Evolutionary conservation across 140 eudicot genomes (phyloP).

Genomic region (Senecio squalidus): DNA sequence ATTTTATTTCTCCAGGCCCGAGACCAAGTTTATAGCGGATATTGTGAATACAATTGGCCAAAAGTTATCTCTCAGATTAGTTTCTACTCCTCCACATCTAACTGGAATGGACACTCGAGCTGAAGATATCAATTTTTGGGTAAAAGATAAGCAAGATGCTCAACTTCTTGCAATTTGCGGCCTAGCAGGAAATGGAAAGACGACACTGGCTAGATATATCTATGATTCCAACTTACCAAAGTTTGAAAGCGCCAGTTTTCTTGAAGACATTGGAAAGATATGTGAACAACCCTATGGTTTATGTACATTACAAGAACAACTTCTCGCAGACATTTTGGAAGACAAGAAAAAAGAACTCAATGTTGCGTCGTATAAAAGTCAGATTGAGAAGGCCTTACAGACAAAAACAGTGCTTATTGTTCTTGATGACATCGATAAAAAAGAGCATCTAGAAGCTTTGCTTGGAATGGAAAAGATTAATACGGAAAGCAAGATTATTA

Average conservation of each 20-base stretch:
- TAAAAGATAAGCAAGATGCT: background rate
- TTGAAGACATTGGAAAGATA: constrained; percentile 14
- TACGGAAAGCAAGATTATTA: constrained; percentile 21
- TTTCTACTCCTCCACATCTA: constrained; percentile 11
- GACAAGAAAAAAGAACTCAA: background rate
- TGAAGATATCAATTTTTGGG: constrained; percentile 8
- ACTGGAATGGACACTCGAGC: constrained; percentile 12
- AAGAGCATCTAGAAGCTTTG: constrained; percentile 5
- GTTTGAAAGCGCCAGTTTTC: constrained; percentile 17
- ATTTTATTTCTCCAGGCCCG: constrained; percentile 3
- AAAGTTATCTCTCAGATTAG: background rate
- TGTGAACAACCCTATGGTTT: constrained; percentile 9
- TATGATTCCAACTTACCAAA: constrained; percentile 1
- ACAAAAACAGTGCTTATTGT: constrained; percentile 23
- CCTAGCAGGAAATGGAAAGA: constrained; percentile 21
- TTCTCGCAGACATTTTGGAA: constrained; percentile 21
- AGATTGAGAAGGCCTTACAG: constrained; percentile 17
- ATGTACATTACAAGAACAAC: constrained; percentile 7
- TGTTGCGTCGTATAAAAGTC: background rate
- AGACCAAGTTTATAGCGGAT: background rate
- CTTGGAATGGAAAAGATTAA: constrained; percentile 21
- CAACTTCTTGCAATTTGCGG: constrained; percentile 16
- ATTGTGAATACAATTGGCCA: constrained; percentile 1
- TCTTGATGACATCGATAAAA: constrained; percentile 28
- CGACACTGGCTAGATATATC: constrained; percentile 15